Base-by-base conservation (phyloP, 768 basidiomycete species). In the Neoboletus subvelutipes region DNA sequence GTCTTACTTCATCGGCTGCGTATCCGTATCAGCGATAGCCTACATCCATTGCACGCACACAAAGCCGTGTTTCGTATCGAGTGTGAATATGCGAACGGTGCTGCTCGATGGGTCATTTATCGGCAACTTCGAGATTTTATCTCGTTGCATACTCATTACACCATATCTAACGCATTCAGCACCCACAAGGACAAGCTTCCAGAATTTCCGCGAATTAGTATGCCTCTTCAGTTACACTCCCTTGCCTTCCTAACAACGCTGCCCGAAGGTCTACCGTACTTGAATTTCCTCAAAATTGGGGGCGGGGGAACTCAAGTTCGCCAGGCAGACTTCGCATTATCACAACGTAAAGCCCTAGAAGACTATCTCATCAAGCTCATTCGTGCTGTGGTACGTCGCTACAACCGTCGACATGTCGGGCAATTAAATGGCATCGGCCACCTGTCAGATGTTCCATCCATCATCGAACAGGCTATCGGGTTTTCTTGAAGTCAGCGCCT, bases 21-120 rank as follows among this genome's bases (percentile, higher is more conserved):
- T 39, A 86, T 95, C 54, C 87, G 89, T 12, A 82, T 95, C 56
- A 92, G 87, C 64, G 93, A 95, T 71, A 92, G 90, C 57, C 67
- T 94, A 28, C 86, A 94, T 73, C 90, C 92, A 5, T 76, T 90
- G 60, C 84, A 92, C 59, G 80, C 83, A 22, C 75, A 83, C 45
- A 90, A 89, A 67, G 84, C 90, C 5, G 85, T 92, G 2, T 95
- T 95, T 69, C 84, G 92, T 17, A 93, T 95, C 62, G 93, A 95
- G 72, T 98, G 94, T 69, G 92, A 97, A 72, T 98, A 99, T 70
- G 96, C 93, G 0, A 94, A 96, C 61, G 93, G 93, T 22, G 87
- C 88, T 13, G 85, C 82, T 67, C 78, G 94, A 71, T 99, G 97
- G 96, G 95, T 97, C 29, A 81, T 93, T n/a, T 94, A 94, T 72